Evolutionary conservation across 176 grass and related monocot genomes (phyloP), one percentile per base, ranked within the genome.

Genomic region (Hyparrhenia diplandra): DNA sequence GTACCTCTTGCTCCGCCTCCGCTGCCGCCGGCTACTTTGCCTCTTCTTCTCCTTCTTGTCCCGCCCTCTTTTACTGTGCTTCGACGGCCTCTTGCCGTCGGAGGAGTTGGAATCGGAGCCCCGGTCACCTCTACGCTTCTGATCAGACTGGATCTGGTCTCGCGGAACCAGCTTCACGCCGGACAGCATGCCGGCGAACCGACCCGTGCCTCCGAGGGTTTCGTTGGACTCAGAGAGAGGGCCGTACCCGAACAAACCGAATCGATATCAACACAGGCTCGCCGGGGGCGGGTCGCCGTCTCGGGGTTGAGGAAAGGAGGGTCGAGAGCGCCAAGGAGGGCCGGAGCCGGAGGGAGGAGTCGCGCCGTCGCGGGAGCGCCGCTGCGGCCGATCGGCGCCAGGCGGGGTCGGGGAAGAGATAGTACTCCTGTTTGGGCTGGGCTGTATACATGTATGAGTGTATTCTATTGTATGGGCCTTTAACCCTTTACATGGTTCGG

Each of bases 151-250:
- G 37, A 86, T 84, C 66, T 86, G 64, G 37, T 87, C 75, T 20
- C 75, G 89, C 4, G 92, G 88, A 6, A 94, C 69, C 0, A 94
- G 71, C 34, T 91, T 94, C 8, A 84, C 81, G 28, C 92, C 92
- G 5, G 86, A 61, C 46, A 37, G 36, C 42, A 20, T 2, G 28
- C 30, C 21, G n/a, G n/a, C n/a, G n/a, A n/a, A n/a, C n/a, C n/a
- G n/a, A n/a, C n/a, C n/a, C n/a, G n/a, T n/a, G n/a, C n/a, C n/a
- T 32, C 31, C 18, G 17, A 72, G 73, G 71, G 64, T 13, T 76
- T 52, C 47, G 47, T 51, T 52, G 1, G 17, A 52, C 47, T 52
- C 17, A 6, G 51, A 54, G 20, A 54, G 7, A 54, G 51, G 20
- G 9, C 20, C 18, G 49, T 21, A 21, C n/a, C n/a, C n/a, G n/a